phyloP scores from a whole-genome alignment of 257 asterid genomes.

The Ajuga chamaepitys region DNA sequence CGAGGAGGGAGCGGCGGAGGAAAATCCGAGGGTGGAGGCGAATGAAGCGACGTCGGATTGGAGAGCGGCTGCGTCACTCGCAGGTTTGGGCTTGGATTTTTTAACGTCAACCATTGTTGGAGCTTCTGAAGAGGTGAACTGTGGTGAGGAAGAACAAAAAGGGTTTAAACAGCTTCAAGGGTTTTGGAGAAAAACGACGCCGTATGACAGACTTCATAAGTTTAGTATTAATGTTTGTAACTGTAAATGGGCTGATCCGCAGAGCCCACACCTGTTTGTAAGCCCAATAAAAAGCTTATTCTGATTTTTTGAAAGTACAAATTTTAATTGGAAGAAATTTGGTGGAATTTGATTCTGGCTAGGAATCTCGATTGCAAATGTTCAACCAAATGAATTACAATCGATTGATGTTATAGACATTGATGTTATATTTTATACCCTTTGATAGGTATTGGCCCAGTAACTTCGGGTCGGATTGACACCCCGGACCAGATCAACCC shows the following conservation, averaged over 20 bases:
- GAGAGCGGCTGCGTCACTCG: conserved; percentile 35
- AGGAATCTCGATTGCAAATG: no score
- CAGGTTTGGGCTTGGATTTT: conserved; percentile 16
- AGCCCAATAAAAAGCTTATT: no score
- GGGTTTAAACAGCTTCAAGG: conserved; percentile 15
- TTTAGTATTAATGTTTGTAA: neutral
- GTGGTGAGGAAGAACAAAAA: neutral
- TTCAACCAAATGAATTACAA: no score
- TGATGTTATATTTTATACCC: no score
- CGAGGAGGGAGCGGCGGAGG: conserved; percentile 41
- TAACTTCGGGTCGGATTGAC: no score
- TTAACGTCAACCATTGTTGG: conserved; percentile 36
- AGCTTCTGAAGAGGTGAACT: neutral
- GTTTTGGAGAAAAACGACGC: conserved; percentile 17
- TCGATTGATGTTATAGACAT: no score
- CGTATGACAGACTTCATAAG: no score
- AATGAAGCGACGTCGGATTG: conserved; percentile 69
- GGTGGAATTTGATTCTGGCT: no score
- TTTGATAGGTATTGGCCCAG: no score
- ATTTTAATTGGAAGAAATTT: no score
- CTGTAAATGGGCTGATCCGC: neutral
- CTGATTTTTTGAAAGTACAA: no score
- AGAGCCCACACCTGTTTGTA: neutral
- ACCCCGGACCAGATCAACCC: no score
- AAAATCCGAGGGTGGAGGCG: conserved; percentile 80